Percentiles rank a stretch among this genome's conserved stretches.
Evolutionary conservation across 495 filamentous ascomycete genomes (phyloP).

Genomic region (Cryomyces minteri): DNA sequence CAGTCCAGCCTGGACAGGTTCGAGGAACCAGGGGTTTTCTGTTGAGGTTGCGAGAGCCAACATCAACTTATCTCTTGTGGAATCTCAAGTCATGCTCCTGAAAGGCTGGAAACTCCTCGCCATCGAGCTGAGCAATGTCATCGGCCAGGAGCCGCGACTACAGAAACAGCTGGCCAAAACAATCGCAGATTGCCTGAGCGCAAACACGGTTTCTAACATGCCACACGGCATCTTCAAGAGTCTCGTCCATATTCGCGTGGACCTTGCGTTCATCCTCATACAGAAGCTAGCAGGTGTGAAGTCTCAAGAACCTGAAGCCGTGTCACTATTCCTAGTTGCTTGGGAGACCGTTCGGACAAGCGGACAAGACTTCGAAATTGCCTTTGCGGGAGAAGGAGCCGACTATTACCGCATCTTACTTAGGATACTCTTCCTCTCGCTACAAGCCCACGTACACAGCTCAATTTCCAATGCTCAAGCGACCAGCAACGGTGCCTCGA

Average conservation of each 20-base stretch:
- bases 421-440: slow-evolving; percentile 64
- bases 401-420: slow-evolving; percentile 68
- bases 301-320: slow-evolving; percentile 38
- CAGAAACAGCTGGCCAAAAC: slow-evolving; percentile 46
- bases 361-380: slow-evolving; percentile 43
- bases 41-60: slow-evolving; percentile 74
- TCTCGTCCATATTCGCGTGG: slow-evolving; percentile 50
- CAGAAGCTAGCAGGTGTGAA: slow-evolving; percentile 52
- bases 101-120: slow-evolving; percentile 80
- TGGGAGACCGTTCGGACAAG: slow-evolving; percentile 48
- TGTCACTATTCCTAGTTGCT: slow-evolving; percentile 40
- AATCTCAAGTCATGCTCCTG: slow-evolving; percentile 77
- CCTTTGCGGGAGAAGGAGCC: slow-evolving; percentile 38
- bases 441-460: slow-evolving; percentile 38
- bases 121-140: slow-evolving; percentile 57
- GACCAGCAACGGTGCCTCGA: slow-evolving; percentile 8
- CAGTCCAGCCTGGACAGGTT: slow-evolving; percentile 58
- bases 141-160: slow-evolving; percentile 39
- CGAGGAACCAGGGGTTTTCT: slow-evolving; percentile 47
- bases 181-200: slow-evolving; percentile 50
- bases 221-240: slow-evolving; percentile 56
- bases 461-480: neutral
- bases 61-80: slow-evolving; percentile 73
- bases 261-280: slow-evolving; percentile 57
- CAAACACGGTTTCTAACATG: slow-evolving; percentile 45